Evolutionary conservation across 2,329 filamentous ascomycete genomes (phyloP), one percentile per base, ranked within the genome.

Genomic region (Niveomyces coronatus): DNA sequence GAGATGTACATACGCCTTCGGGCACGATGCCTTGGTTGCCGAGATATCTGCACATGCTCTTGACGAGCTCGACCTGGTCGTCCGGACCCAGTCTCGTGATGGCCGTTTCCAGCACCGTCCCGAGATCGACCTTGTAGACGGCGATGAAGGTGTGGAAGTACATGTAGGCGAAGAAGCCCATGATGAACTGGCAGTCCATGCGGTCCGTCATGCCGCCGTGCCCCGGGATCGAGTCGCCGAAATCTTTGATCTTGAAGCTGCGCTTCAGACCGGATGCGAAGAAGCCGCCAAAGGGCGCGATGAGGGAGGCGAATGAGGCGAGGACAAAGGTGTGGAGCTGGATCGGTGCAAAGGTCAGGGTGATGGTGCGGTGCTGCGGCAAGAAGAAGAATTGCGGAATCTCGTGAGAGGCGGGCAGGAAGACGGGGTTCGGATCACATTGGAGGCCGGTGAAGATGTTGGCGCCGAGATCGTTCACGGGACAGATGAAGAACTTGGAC

Each of bases 171-270:
- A 98, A 96, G 63, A 94, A 91, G 8, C 91, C 91, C 91, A 98
- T 98, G 67, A 96, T 96, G 65, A 98, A 98, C 57, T 98, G 91
- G 60, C 91, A 98, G 57, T 98, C 91, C 89, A 98, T 96, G 45
- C 91, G 84, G 58, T 98, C 91, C 13, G 91, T 98, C 66, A 98
- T 96, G 50, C 91, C 91, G 44, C 91, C 91, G 53, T 98, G 91
- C 16, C 91, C 91, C 2, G 91, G 91, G 50, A 98, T 98, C 2
- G 87, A 94, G 62, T 98, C 85, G 49, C 91, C 91, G 64, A 98
- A 98, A 65, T 98, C 91, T 71, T 98, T 98, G 71, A 98, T 93
- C 68, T 98, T 96, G 69, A 98, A 98, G 4, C 89, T 95, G 20
- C 91, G 85, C 74, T 98, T 98, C 41, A 98, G 74, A 1, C 91